phyloP scores from a whole-genome alignment of 805 yeast genomes.

The Candida tammaniensis region DNA sequence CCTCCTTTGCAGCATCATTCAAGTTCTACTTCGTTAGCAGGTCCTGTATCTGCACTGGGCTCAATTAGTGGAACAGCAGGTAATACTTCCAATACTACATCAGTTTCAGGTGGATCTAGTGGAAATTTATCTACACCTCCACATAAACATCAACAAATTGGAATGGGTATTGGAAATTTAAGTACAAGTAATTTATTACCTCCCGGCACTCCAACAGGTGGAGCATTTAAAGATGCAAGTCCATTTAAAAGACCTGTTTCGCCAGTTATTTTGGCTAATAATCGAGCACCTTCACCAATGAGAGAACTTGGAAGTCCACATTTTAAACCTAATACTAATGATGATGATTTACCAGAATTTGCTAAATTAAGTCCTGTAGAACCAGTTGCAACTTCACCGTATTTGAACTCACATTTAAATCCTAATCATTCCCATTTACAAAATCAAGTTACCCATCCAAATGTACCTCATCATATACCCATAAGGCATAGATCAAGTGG shows the following conservation, averaged over 20 bases:
- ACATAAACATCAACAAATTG: slow-evolving; percentile 1
- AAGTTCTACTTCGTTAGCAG: neutral
- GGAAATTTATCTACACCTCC: neutral
- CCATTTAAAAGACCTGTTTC: slow-evolving; percentile 49
- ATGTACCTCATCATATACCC: slow-evolving; percentile 1
- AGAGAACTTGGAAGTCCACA: slow-evolving; percentile 13
- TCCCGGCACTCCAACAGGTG: slow-evolving; percentile 5
- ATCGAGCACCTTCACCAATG: slow-evolving; percentile 16
- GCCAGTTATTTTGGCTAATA: slow-evolving; percentile 25
- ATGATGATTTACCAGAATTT: slow-evolving; percentile 14
- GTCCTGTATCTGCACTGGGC: slow-evolving; percentile 1
- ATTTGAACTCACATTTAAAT: slow-evolving; percentile 2
- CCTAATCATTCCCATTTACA: slow-evolving; percentile 2
- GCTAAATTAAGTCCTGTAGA: slow-evolving; percentile 15
- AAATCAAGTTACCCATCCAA: neutral
- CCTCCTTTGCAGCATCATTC: too few species aligned
- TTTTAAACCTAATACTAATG: slow-evolving; percentile 6
- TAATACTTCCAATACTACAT: slow-evolving; percentile 1
- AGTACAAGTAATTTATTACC: slow-evolving; percentile 5
- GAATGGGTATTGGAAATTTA: slow-evolving; percentile 8
- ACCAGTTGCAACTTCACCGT: slow-evolving; percentile 3
- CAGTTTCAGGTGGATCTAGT: neutral
- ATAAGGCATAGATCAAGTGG: slow-evolving; percentile 20
- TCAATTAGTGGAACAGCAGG: slow-evolving; percentile 1
- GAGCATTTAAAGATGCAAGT: slow-evolving; percentile 22